Evolutionary conservation across 768 basidiomycete genomes (phyloP).

Genomic region (Russula abietina): DNA sequence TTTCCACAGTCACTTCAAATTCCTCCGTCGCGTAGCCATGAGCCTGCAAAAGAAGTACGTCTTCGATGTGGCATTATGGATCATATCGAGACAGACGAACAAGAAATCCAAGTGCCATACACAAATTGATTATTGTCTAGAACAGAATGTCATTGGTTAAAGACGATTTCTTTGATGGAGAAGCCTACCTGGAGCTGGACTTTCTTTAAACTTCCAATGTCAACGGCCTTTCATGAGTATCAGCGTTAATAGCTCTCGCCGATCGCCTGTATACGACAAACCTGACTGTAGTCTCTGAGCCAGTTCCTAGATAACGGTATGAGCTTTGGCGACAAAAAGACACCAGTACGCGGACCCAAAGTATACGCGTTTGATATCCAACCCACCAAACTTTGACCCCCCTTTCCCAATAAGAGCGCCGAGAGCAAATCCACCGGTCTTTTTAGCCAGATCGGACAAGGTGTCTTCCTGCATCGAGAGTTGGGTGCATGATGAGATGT

Average conservation of each 20-base stretch:
- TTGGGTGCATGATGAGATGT: slow-evolving; percentile 8
- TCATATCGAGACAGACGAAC: slow-evolving; percentile 34
- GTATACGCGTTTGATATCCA: slow-evolving; percentile 82
- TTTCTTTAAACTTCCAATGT: slow-evolving; percentile 75
- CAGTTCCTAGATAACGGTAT: slow-evolving; percentile 50
- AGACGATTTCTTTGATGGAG: not conserved
- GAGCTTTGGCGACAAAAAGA: not conserved
- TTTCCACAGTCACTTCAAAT: slow-evolving; percentile 80
- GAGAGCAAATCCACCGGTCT: slow-evolving; percentile 52
- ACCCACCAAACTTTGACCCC: slow-evolving; percentile 60
- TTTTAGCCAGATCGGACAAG: slow-evolving; percentile 55
- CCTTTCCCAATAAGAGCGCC: slow-evolving; percentile 51
- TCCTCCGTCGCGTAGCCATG: slow-evolving; percentile 77
- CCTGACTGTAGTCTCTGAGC: slow-evolving; percentile 85
- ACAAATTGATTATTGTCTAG: slow-evolving; percentile 80
- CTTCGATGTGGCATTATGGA: not conserved
- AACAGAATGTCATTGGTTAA: not conserved
- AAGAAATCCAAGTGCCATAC: slow-evolving; percentile 89
- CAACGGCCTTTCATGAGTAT: slow-evolving; percentile 53
- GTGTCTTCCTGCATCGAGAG: slow-evolving; percentile 56
- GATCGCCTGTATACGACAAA: slow-evolving; percentile 21
- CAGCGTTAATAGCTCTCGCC: not conserved
- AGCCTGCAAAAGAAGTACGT: slow-evolving; percentile 38
- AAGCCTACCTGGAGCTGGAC: slow-evolving; percentile 53
- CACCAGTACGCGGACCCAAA: slow-evolving; percentile 51